These are phyloP conservation scores for Suillus plorans DNA, from an alignment of 768 basidiomycete genomes.

Conservation along the genomic window DNA sequence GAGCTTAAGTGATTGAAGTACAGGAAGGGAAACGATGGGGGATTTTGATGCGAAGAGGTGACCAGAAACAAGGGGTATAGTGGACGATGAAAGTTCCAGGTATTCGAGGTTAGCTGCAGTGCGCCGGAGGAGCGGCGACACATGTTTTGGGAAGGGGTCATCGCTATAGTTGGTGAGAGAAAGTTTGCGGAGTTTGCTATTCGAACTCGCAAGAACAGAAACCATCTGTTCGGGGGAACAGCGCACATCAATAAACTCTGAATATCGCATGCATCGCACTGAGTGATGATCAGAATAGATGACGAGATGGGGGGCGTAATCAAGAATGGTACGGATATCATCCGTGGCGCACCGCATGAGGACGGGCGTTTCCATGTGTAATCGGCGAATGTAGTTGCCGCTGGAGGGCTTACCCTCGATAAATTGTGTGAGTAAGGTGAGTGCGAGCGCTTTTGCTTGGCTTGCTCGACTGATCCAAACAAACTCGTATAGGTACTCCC, in stretches of 20 bases:
- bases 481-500: slow-evolving; percentile 62
- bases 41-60: slow-evolving; percentile 18
- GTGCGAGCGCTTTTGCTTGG: slow-evolving; percentile 48
- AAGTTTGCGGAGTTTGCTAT: slow-evolving; percentile 53
- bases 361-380: slow-evolving; percentile 68
- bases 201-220: slow-evolving; percentile 54
- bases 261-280: slow-evolving; percentile 54
- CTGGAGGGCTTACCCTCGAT: slow-evolving; percentile 35
- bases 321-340: slow-evolving; percentile 68
- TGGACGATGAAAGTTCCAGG: slow-evolving; percentile 64
- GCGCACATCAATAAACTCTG: slow-evolving; percentile 42
- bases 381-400: slow-evolving; percentile 55
- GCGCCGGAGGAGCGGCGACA: slow-evolving; percentile 51
- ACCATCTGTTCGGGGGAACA: slow-evolving; percentile 60
- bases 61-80: slow-evolving; percentile 41
- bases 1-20: slow-evolving; percentile 65
- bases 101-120: slow-evolving; percentile 60
- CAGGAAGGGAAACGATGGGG: slow-evolving; percentile 47
- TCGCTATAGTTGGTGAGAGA: slow-evolving; percentile 78
- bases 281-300: slow-evolving; percentile 66
- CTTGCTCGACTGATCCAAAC: slow-evolving; percentile 63
- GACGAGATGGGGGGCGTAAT: slow-evolving; percentile 57
- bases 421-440: slow-evolving; percentile 42
- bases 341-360: slow-evolving; percentile 65
- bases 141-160: slow-evolving; percentile 52